These are phyloP conservation scores for Hypericum perforatum DNA, from an alignment of 345 rosid genomes.

Conservation along the genomic window DNA sequence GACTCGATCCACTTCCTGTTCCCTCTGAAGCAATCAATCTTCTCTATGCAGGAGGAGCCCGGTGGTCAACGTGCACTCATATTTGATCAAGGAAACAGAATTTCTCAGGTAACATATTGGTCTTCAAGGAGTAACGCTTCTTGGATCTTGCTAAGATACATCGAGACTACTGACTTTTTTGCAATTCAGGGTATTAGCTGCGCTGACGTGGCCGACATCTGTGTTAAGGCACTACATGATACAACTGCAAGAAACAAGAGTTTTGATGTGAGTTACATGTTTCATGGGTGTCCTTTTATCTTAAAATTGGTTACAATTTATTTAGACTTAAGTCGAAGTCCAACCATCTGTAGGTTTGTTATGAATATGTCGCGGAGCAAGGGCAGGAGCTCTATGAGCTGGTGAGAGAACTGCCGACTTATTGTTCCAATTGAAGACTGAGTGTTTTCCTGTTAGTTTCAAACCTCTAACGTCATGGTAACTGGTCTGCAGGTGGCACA, in stretches of 20 bases:
- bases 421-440: neutral
- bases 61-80: conserved; percentile 95
- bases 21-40: neutral
- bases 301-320: conserved; percentile 6
- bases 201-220: conserved; percentile 87
- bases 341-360: conserved; percentile 56
- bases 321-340: neutral
- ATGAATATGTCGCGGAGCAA: conserved; percentile 78
- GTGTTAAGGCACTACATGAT: conserved; percentile 87
- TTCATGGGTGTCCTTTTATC: neutral
- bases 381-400: conserved; percentile 85
- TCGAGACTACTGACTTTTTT: neutral
- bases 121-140: neutral
- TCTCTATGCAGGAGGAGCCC: conserved; percentile 67
- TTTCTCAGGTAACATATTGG: conserved; percentile 55
- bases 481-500: conserved; percentile 63
- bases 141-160: neutral
- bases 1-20: neutral
- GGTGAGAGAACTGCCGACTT: conserved; percentile 28
- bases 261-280: conserved; percentile 56
- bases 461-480: neutral
- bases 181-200: conserved; percentile 71
- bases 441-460: neutral
- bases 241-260: conserved; percentile 92
- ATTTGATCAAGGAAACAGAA: conserved; percentile 93